A percentile compares a stretch with the other conserved stretches of the same genome.
Evolutionary conservation across 164 flowering plant genomes (phyloP).

Genomic region (Annona cherimola): DNA sequence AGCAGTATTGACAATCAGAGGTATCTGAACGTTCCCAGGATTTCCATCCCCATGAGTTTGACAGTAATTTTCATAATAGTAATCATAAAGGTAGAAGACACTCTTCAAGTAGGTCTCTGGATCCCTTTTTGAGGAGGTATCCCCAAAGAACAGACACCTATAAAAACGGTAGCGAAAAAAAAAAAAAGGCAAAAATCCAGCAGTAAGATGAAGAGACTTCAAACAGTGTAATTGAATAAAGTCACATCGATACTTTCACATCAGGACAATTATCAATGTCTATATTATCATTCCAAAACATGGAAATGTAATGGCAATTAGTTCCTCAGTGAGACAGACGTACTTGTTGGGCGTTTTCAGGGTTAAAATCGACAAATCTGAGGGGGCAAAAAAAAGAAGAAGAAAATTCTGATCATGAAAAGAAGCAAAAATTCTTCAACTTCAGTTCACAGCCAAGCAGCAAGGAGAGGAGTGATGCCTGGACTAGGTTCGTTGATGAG

Average conservation of each 20-base stretch:
- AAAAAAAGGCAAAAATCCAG: conserved; percentile 13
- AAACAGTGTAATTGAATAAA: background rate
- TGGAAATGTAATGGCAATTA: no score
- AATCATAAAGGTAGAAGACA: conserved; percentile 53
- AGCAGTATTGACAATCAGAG: conserved; percentile 84
- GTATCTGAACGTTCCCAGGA: conserved; percentile 35
- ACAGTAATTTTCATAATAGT: conserved; percentile 40
- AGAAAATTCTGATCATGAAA: conserved; percentile 3
- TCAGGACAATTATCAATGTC: no score
- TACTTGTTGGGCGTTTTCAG: conserved; percentile 87
- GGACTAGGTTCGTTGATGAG: conserved; percentile 53
- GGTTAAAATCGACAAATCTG: conserved; percentile 74
- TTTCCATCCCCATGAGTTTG: conserved; percentile 20
- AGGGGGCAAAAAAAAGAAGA: background rate
- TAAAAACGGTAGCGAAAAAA: no score
- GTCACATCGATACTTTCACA: no score
- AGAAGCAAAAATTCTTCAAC: background rate
- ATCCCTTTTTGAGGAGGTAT: conserved; percentile 78
- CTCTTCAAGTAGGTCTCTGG: conserved; percentile 55
- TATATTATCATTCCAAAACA: no score
- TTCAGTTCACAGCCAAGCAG: background rate
- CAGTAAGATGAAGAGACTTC: background rate
- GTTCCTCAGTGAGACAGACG: no score
- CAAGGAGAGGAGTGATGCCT: conserved; percentile 30
- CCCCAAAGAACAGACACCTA: conserved; percentile 87